Evolutionary conservation across 805 yeast genomes (phyloP), one percentile per base, ranked within the genome.

Genomic region (Starmerella gropengiesseri): DNA sequence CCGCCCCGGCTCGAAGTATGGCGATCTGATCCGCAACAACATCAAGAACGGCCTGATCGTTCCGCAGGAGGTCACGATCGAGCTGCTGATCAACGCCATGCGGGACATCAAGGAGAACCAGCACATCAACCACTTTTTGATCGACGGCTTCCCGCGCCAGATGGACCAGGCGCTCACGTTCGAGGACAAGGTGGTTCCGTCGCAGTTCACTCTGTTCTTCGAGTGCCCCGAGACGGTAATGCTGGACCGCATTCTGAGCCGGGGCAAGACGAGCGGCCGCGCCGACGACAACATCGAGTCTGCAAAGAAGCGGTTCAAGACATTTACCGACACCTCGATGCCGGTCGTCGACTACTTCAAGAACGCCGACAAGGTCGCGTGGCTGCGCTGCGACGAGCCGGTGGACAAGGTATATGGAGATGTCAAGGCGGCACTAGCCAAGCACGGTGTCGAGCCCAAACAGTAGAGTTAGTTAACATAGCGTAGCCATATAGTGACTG

Each of bases 81-180:
- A 84, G 1, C 66, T 89, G 44, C 70, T 89, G 56, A 74, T 79
- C 55, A 78, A 81, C 49, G 94, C 95, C 8, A 86, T 89, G 64
- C 55, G 65, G 30, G 78, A 71, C 26, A 48, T 44, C 14, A 47
- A 54, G 37, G 56, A 67, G n/a, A 79, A 81, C 13, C 37, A 34
- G 37, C 68, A 69, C 9, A 70, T 69, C 41, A 22, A 31, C 22
- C 75, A 75, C 53, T 89, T 87, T 61, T 67, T 89, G 55, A 77
- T 89, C 41, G 98, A 89, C 61, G 98, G 98, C 0, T 89, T 91
- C 73, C 98, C 98, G 37, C 75, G 97, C 60, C 85, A 87, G 61
- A 89, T 91, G 96, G 97, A 91, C 64, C 98, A 89, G 67, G 97
- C 97, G 0, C 46, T 81, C 31, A 81, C 89, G n/a, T 89, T 89